These are phyloP conservation scores for Bipolaris gigantea DNA, from an alignment of 2,329 filamentous ascomycete species.

Conservation along the genomic window DNA sequence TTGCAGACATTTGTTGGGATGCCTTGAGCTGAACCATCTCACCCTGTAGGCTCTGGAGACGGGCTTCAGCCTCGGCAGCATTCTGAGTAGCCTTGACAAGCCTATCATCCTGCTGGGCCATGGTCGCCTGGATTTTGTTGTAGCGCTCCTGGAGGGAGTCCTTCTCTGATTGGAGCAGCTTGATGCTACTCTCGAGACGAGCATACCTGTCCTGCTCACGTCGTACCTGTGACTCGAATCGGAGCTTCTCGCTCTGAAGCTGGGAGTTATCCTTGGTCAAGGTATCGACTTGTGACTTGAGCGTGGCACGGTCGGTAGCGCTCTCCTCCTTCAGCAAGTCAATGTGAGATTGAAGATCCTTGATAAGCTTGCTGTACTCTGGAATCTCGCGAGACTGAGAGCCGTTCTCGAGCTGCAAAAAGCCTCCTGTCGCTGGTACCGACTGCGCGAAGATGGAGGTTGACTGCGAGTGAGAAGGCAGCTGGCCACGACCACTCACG, in stretches of 20 bases:
- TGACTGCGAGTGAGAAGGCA: slow-evolving; percentile 48
- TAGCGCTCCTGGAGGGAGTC: slow-evolving; percentile 81
- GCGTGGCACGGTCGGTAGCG: slow-evolving; percentile 73
- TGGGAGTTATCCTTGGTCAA: slow-evolving; percentile 80
- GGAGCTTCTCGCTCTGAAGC: slow-evolving; percentile 80
- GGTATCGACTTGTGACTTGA: slow-evolving; percentile 82
- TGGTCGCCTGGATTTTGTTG: slow-evolving; percentile 74
- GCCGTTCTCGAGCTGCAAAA: slow-evolving; percentile 37
- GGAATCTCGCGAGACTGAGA: slow-evolving; percentile 61
- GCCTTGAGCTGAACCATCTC: slow-evolving; percentile 93
- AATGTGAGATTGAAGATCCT: slow-evolving; percentile 86
- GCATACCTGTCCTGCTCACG: slow-evolving; percentile 83
- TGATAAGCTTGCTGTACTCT: slow-evolving; percentile 75
- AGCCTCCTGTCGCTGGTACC: slow-evolving; percentile 13
- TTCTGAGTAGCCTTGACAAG: slow-evolving; percentile 94
- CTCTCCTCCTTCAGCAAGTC: slow-evolving; percentile 88
- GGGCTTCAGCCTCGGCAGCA: slow-evolving; percentile 78
- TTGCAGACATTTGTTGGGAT: slow-evolving; percentile 92
- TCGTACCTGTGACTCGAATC: slow-evolving; percentile 76
- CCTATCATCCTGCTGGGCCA: slow-evolving; percentile 85
- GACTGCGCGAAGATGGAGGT: slow-evolving; percentile 27
- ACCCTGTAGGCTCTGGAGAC: slow-evolving; percentile 83
- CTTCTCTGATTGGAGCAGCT: slow-evolving; percentile 82
- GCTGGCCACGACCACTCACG: slow-evolving; percentile 72
- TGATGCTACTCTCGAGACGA: slow-evolving; percentile 86